Evolutionary conservation across 2,329 filamentous ascomycete genomes (phyloP).

Genomic region (Pyrenochaeta sp.): DNA sequence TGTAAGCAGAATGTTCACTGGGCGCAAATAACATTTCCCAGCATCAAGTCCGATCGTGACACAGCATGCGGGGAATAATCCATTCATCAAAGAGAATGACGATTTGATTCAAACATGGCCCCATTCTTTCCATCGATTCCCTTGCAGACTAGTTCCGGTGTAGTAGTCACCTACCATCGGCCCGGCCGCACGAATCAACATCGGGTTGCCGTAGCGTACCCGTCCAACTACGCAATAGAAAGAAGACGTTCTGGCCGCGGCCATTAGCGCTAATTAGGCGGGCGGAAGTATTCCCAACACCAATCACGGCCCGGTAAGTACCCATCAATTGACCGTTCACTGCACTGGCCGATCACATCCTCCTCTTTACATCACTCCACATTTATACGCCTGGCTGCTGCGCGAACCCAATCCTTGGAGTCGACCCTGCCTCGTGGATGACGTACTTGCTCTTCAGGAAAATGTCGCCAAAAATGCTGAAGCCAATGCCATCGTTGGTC

Average conservation of each 20-base stretch:
- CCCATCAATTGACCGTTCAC: too few relatives aligned
- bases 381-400: slow-evolving; percentile 44
- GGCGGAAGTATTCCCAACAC: too few relatives aligned
- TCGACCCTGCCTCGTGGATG: slow-evolving; percentile 57
- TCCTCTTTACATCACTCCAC: neutral
- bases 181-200: neutral
- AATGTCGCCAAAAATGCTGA: slow-evolving; percentile 77
- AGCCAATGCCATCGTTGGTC: slow-evolving; percentile 62
- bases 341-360: neutral
- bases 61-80: slow-evolving; percentile 1
- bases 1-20: too few relatives aligned
- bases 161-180: neutral
- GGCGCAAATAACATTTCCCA: neutral
- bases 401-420: slow-evolving; percentile 55
- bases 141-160: neutral
- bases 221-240: neutral
- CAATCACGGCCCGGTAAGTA: too few relatives aligned
- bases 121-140: too few relatives aligned
- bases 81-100: neutral
- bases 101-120: neutral
- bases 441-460: slow-evolving; percentile 81
- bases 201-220: slow-evolving; percentile 12
- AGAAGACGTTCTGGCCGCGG: neutral
- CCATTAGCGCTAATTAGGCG: too few relatives aligned
- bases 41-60: neutral